Base-by-base conservation (phyloP, 768 basidiomycete genomes). In the Lactarius indigo region DNA sequence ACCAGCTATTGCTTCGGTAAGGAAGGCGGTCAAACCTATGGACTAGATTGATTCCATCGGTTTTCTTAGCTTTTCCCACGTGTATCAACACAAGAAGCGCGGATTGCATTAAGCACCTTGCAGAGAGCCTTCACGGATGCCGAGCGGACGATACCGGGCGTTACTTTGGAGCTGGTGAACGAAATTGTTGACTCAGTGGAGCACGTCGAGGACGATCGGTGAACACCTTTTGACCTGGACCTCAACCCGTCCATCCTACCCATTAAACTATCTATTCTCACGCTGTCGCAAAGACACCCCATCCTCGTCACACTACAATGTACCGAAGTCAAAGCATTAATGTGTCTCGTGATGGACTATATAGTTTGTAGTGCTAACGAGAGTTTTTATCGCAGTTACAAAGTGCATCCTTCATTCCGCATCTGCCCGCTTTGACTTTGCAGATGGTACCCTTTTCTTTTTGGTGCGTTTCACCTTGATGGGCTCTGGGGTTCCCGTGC, bases 101-200 rank as follows among this genome's bases (percentile, higher is more conserved):
- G 92, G 65, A 84, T 92, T 33, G 91, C 92, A 23, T 83, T 99
- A 60, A 90, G 89, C 65, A 84, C 91, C 59, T 81, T 98, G 13
- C 92, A 97, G 71, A 84, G 91, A 35, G 96, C 97, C 3, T 96
- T 98, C 73, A 92, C 92, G 31, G 94, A 97, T 33, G 96, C 96
- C 15, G 97, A 99, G 79, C 84, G 91, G 66, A 89, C 94, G 64
- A 97, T 98, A 71, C 97, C 97, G 9, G 97, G 97, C 5, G 88
- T 99, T 35, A 92, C 94, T 28, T 80, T 91, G 78, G 96, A 96
- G 67, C 82, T 98, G 58, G 91, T 97, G 62, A 91, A 93, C 73
- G 96, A 97, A 78, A 94, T 95, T 69, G 92, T 94, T 28, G 92
- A 95, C 75, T 93, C 92, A 17, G 92, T 95, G 20, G 92, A 95